These are phyloP conservation scores for Salix exigua DNA, from an alignment of 345 rosid genomes.

Conservation along the genomic window DNA sequence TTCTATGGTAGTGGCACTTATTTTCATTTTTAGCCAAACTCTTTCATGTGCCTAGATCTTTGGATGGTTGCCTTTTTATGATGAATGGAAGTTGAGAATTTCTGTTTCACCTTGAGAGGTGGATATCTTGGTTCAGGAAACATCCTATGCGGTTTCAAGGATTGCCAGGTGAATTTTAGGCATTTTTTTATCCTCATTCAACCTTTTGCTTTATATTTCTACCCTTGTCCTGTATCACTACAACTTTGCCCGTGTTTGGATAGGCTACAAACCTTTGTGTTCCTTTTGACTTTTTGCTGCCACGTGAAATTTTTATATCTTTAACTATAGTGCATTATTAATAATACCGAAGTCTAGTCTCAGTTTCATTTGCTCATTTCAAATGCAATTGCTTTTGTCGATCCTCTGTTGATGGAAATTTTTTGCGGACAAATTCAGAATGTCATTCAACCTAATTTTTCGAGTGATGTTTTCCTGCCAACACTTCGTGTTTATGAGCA, in stretches of 20 bases:
- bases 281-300: background rate
- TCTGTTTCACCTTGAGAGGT: background rate
- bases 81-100: background rate
- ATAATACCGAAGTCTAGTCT: background rate
- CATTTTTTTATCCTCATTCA: background rate
- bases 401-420: background rate
- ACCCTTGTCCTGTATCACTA: background rate
- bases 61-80: background rate
- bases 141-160: background rate
- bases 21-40: background rate
- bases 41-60: background rate
- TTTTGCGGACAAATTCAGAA: background rate
- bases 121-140: background rate
- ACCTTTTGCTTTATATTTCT: background rate
- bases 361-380: background rate
- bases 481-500: background rate
- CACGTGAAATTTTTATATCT: background rate
- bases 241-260: background rate
- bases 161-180: background rate
- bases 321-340: background rate
- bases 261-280: background rate
- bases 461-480: background rate
- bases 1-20: background rate
- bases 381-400: background rate
- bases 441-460: background rate